A percentile compares a stretch with the other conserved stretches of the same genome.
phyloP scores from a whole-genome alignment of 805 yeast genomes.

The Wickerhamiella hasegawae region DNA sequence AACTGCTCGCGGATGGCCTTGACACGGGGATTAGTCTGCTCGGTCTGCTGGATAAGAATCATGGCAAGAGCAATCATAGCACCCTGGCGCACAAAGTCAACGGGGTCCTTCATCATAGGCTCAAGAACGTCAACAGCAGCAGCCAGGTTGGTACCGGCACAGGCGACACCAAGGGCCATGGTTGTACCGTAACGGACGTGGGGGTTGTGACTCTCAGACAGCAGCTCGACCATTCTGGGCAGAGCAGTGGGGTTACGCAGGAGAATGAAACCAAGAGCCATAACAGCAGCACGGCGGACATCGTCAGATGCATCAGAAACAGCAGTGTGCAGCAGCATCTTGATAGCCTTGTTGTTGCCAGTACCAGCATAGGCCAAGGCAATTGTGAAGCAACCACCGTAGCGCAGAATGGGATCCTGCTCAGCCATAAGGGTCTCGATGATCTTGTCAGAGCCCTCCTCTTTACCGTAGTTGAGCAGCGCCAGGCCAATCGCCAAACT shows the following conservation, averaged over 20 bases:
- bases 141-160: constrained; percentile 84
- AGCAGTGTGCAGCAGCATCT: constrained; percentile 75
- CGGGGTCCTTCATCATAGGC: constrained; percentile 84
- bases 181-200: constrained; percentile 98
- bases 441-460: constrained; percentile 55
- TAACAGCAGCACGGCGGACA: constrained; percentile 92
- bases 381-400: constrained; percentile 89
- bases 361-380: constrained; percentile 97
- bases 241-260: constrained; percentile 84
- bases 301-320: constrained; percentile 94
- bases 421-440: constrained; percentile 53
- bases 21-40: constrained; percentile 65
- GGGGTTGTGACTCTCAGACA: constrained; percentile 90
- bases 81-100: constrained; percentile 96
- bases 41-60: constrained; percentile 80
- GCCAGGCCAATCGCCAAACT: constrained; percentile 88
- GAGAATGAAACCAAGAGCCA: constrained; percentile 78
- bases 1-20: constrained; percentile 57
- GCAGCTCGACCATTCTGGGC: constrained; percentile 84
- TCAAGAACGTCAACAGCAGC: constrained; percentile 85
- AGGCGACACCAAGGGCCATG: constrained; percentile 88
- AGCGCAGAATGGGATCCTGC: constrained; percentile 74
- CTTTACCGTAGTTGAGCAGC: constrained; percentile 69
- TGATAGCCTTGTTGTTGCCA: constrained; percentile 75
- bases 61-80: constrained; percentile 84